These are phyloP conservation scores for Xylariaceae sp. DNA, from an alignment of 2,329 filamentous ascomycete genomes.

Conservation along the genomic window DNA sequence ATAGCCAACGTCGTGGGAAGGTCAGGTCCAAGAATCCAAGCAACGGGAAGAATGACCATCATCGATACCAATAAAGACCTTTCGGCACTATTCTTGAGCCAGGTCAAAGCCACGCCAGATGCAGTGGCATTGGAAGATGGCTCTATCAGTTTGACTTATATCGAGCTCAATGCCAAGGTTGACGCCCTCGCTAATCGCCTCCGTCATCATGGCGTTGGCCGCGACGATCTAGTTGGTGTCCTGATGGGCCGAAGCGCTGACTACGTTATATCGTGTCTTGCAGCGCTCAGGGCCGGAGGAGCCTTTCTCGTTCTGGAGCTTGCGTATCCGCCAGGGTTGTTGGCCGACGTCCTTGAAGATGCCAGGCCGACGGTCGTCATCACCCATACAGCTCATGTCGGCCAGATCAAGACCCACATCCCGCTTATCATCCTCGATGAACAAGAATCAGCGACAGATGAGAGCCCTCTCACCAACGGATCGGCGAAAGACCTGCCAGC, in stretches of 20 bases:
- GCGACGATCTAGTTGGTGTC: slow-evolving; percentile 77
- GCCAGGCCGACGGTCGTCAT: slow-evolving; percentile 74
- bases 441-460: slow-evolving; percentile 42
- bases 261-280: slow-evolving; percentile 80
- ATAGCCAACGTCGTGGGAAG: background rate
- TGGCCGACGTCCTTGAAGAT: slow-evolving; percentile 80
- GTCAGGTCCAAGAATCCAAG: background rate
- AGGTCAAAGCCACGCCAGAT: slow-evolving; percentile 73
- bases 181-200: slow-evolving; percentile 69
- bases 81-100: slow-evolving; percentile 72
- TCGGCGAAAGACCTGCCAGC: slow-evolving; percentile 54
- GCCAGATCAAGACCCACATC: slow-evolving; percentile 67
- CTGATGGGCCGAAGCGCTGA: slow-evolving; percentile 77
- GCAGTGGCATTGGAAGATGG: slow-evolving; percentile 77
- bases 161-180: slow-evolving; percentile 72
- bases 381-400: slow-evolving; percentile 68
- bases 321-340: slow-evolving; percentile 75
- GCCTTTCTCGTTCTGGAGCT: slow-evolving; percentile 82
- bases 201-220: slow-evolving; percentile 70
- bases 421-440: slow-evolving; percentile 71
- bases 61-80: slow-evolving; percentile 77
- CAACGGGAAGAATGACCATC: slow-evolving; percentile 58
- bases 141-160: slow-evolving; percentile 70
- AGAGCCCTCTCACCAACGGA: slow-evolving; percentile 35
- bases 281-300: slow-evolving; percentile 78